Conservation (phyloP, 2,329 filamentous ascomycete genomes). For the Ilyonectria sp. region DNA sequence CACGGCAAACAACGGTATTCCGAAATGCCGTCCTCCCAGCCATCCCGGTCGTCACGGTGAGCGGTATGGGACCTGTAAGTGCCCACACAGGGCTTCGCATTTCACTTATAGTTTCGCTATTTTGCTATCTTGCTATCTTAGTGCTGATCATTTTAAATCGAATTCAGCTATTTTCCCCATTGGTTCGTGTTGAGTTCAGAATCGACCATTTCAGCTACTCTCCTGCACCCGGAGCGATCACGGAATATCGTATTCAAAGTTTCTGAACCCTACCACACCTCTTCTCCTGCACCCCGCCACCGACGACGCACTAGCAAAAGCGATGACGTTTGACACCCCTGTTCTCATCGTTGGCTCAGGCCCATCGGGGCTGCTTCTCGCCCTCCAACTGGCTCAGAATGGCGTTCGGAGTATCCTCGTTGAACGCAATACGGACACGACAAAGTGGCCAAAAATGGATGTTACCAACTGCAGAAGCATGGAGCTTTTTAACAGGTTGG, state of each 20-base stretch:
- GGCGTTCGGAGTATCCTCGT: slow-evolving; percentile 3
- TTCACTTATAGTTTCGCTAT: too few relatives aligned
- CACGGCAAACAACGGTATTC: too few relatives aligned
- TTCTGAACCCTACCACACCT: neutral
- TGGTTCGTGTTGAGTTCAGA: too few relatives aligned
- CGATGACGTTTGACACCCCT: neutral
- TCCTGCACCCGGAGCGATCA: too few relatives aligned
- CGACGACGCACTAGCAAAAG: neutral
- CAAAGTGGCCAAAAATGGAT: slow-evolving; percentile 12
- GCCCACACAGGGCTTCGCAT: too few relatives aligned
- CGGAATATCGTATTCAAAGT: neutral
- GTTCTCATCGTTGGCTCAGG: neutral
- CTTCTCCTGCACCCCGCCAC: neutral
- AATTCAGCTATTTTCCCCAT: too few relatives aligned
- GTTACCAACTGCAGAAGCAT: slow-evolving; percentile 8
- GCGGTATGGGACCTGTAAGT: too few relatives aligned
- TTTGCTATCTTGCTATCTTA: too few relatives aligned
- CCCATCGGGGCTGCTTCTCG: neutral
- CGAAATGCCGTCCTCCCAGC: too few relatives aligned
- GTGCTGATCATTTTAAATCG: too few relatives aligned
- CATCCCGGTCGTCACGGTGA: too few relatives aligned
- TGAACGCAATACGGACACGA: slow-evolving; percentile 2
- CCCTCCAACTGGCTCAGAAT: neutral
- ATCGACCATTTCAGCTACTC: too few relatives aligned
- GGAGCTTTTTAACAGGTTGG: slow-evolving; percentile 7